Conservation (phyloP, 202 grass and related monocot species). For the Carex arenaria region DNA sequence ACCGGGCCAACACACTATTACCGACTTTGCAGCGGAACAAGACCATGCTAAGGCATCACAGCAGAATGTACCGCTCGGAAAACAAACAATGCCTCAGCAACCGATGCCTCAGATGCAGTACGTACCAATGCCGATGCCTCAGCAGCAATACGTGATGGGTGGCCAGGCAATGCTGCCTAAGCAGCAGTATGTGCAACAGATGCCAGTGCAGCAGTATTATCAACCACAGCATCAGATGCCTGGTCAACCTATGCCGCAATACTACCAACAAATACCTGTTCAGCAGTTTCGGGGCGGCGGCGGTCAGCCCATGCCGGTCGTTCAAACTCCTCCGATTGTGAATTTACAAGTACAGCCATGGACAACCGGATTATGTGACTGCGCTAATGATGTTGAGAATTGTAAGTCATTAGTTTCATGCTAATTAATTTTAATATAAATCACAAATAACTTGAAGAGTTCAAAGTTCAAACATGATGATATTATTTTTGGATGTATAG, state of each 20-base stretch:
- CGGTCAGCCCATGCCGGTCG: too few species aligned
- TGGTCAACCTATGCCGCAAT: too few species aligned
- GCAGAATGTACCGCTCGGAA: neutral
- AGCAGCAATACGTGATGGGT: neutral
- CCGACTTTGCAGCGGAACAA: too few species aligned
- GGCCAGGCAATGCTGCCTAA: too few species aligned
- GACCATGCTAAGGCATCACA: neutral
- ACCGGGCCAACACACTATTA: neutral
- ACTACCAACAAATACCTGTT: too few species aligned
- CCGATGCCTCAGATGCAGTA: neutral
- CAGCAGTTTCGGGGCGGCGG: too few species aligned
- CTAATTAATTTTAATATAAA: neutral
- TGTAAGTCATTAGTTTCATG: conserved; percentile 17
- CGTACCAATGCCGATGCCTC: neutral
- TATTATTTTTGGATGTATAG: conserved; percentile 21
- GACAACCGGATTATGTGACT: conserved; percentile 54
- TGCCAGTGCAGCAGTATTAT: too few species aligned
- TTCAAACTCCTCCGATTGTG: neutral
- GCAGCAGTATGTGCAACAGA: too few species aligned
- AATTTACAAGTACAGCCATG: conserved; percentile 4
- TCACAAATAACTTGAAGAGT: neutral
- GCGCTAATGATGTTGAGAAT: conserved; percentile 39
- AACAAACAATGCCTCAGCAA: neutral
- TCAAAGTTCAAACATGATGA: neutral
- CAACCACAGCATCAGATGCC: too few species aligned